Evolutionary conservation across 148 eudicot species (phyloP).

Genomic region (Arctostaphylos glauca): DNA sequence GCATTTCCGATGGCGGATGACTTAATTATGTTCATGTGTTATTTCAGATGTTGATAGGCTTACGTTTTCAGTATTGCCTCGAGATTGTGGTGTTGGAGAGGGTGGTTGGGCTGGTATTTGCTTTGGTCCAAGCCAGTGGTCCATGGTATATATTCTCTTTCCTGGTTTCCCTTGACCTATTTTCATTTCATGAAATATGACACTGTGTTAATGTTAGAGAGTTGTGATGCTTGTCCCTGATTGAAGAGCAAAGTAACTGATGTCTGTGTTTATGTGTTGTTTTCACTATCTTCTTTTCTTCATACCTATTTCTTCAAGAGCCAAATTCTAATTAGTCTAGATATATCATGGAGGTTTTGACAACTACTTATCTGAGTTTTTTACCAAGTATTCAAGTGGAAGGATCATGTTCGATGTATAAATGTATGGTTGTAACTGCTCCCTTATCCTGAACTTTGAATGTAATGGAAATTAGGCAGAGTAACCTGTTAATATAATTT

Average conservation of each 20-base stretch:
- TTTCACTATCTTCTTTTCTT: neutral
- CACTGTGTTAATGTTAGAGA: neutral
- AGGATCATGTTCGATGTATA: neutral
- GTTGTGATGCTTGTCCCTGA: neutral
- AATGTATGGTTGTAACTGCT: too few species aligned
- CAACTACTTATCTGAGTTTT: neutral
- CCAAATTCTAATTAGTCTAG: neutral
- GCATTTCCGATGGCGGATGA: neutral
- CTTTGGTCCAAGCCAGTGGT: conserved; percentile 63
- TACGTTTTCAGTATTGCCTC: conserved; percentile 53
- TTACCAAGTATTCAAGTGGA: neutral
- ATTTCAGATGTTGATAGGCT: conserved; percentile 50
- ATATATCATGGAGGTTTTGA: neutral
- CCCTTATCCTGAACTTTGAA: neutral
- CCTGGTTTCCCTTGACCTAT: neutral
- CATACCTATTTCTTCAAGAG: neutral
- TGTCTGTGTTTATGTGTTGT: neutral
- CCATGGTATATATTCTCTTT: conserved; percentile 39
- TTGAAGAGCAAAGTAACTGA: neutral
- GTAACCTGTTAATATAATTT: too few species aligned
- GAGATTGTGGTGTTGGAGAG: conserved; percentile 69
- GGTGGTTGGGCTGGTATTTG: conserved; percentile 84
- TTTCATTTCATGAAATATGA: neutral
- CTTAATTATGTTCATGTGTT: neutral
- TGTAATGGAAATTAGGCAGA: neutral